Conservation (phyloP, 306 rosid genomes). For the Spatholobus suberectus region DNA sequence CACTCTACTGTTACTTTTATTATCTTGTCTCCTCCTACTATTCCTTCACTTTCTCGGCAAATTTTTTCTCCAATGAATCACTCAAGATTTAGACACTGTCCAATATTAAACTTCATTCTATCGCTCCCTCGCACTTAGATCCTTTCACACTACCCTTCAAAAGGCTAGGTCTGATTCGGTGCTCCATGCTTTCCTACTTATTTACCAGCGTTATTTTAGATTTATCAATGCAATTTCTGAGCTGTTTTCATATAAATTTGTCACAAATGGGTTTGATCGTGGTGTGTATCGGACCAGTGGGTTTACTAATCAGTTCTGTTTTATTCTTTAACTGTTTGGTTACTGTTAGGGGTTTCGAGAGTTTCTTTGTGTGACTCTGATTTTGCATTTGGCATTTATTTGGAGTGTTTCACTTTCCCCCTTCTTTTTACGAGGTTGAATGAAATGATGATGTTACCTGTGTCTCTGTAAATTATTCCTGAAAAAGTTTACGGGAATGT, state of each 20-base stretch:
- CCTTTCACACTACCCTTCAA: neutral
- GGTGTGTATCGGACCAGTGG: neutral
- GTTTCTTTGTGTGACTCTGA: neutral
- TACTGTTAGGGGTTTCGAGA: constrained; percentile 18
- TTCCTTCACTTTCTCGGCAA: constrained; percentile 47
- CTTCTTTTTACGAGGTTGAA: neutral
- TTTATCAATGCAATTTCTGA: constrained; percentile 20
- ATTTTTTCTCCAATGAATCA: constrained; percentile 15
- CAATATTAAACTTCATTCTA: neutral
- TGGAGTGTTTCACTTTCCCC: too few relatives aligned
- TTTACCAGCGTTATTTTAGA: neutral
- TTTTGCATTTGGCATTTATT: neutral
- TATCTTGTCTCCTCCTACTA: constrained; percentile 27
- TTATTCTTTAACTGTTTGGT: neutral
- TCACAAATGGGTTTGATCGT: constrained; percentile 13
- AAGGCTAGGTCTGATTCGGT: constrained; percentile 34
- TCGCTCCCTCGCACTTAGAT: constrained; percentile 43
- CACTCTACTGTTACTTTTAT: constrained; percentile 11
- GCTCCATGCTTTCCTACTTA: constrained; percentile 9
- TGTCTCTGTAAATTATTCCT: neutral
- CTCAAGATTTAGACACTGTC: neutral
- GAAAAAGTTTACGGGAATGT: neutral
- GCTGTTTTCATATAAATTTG: too few relatives aligned
- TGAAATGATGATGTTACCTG: neutral
- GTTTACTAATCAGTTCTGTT: constrained; percentile 3